A percentile compares a stretch with the other conserved stretches of the same genome.
Conservation (phyloP, 2,329 filamentous ascomycete genomes). For the Akanthomyces lecanii region DNA sequence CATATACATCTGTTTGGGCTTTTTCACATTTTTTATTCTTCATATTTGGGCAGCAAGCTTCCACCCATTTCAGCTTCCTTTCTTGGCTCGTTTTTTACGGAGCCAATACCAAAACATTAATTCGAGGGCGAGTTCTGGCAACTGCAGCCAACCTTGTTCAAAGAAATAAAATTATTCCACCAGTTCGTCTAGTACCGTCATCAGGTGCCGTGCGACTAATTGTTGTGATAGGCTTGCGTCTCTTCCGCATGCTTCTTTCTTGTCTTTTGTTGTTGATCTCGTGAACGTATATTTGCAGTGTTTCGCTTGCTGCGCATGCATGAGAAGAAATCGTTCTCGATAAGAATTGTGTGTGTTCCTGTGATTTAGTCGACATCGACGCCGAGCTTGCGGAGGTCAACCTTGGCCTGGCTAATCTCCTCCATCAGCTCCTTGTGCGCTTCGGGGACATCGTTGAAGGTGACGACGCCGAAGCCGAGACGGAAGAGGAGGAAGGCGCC, state of each 20-base stretch:
- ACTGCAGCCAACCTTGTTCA: not conserved
- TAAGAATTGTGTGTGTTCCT: not conserved
- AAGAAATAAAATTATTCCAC: not conserved
- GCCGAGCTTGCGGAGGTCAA: conserved; percentile 67
- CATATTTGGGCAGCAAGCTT: not conserved
- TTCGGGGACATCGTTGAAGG: conserved; percentile 92
- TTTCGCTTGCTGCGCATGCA: not conserved
- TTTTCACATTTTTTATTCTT: conserved; percentile 8
- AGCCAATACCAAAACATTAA: not conserved
- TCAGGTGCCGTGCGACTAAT: not conserved
- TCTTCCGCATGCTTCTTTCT: not conserved
- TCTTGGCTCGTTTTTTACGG: not conserved
- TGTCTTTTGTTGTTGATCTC: not conserved
- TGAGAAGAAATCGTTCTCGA: not conserved
- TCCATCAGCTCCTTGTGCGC: conserved; percentile 85
- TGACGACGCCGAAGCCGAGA: conserved; percentile 87
- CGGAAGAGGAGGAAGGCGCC: conserved; percentile 89
- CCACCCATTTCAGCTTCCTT: not conserved
- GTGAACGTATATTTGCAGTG: not conserved
- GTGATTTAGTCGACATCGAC: conserved; percentile 67
- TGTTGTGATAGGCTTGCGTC: not conserved
- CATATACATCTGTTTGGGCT: conserved; percentile 22
- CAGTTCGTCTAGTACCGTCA: not conserved
- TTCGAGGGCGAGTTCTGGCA: not conserved
- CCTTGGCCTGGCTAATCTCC: conserved; percentile 75